Evolutionary conservation across 768 basidiomycete species (phyloP).

Genomic region (Clitopilus passeckerianus): DNA sequence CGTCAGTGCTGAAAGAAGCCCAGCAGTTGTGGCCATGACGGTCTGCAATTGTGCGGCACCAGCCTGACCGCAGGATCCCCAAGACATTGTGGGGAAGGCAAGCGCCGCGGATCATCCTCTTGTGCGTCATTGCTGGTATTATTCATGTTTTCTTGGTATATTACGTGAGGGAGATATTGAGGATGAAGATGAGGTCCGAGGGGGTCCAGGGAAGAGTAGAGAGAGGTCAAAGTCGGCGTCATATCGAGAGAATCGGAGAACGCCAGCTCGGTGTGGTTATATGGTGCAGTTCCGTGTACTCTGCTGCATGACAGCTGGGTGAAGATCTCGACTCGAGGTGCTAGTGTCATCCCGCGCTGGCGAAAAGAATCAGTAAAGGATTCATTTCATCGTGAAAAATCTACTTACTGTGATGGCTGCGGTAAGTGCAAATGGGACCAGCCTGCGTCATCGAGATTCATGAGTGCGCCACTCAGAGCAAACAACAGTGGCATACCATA

Average conservation of each 20-base stretch:
- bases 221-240: slow-evolving; percentile 10
- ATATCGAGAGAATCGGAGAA: slow-evolving; percentile 5
- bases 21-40: slow-evolving; percentile 74
- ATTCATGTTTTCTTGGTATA: slow-evolving; percentile 1
- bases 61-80: slow-evolving; percentile 60
- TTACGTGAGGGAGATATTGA: slow-evolving; percentile 6
- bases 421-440: slow-evolving; percentile 70
- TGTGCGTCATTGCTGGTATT: slow-evolving; percentile 19
- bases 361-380: slow-evolving; percentile 8
- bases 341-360: slow-evolving; percentile 84
- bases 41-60: slow-evolving; percentile 70
- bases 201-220: slow-evolving; percentile 25
- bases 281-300: slow-evolving; percentile 36
- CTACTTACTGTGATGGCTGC: slow-evolving; percentile 60
- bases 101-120: slow-evolving; percentile 27
- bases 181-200: slow-evolving; percentile 23
- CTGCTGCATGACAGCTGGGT: slow-evolving; percentile 72
- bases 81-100: slow-evolving; percentile 33
- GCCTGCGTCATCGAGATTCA: slow-evolving; percentile 36
- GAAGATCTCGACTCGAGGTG: slow-evolving; percentile 76
- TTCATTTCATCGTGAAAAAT: not conserved
- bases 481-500: slow-evolving; percentile 32
- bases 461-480: not conserved
- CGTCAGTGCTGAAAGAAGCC: slow-evolving; percentile 75
- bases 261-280: slow-evolving; percentile 30